Base-by-base conservation (phyloP, 2,329 filamentous ascomycete species). In the Proliferodiscus dingleyae region DNA sequence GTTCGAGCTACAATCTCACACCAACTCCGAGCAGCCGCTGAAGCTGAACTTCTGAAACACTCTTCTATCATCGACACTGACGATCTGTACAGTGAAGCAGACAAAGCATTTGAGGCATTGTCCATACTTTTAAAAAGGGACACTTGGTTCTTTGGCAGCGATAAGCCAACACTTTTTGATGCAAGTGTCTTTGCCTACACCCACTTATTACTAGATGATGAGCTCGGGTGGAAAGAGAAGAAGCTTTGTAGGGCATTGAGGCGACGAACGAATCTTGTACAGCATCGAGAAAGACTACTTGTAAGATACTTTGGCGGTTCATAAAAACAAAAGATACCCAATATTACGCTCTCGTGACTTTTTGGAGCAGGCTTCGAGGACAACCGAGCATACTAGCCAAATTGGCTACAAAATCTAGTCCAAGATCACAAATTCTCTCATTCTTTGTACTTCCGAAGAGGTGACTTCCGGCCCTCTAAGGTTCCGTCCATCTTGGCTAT, bases 131-230 rank as follows among this genome's bases (percentile, higher is more conserved):
- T 88, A 8, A 80, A 73, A 1, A 65, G 74, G 1, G 65, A 80
- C 29, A 58, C 68, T 15, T 84, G 80, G 71, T 87, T 85, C 63
- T 85, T 83, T 59, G 74, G 55, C 2, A 54, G 47, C 21, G 49
- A 57, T 3, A 52, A 50, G 5, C 88, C 91, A 0, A 80, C 82
- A 0, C 61, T 91, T 19, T 91, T 97, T 57, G 93, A 98, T 67
- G 90, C 91, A 5, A 81, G 80, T 43, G 79, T 97, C 2, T 97
- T 96, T 68, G 83, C 89, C 3, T 98, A 96, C 66, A 90, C 87
- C 0, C 81, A 94, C 64, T 70, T 95, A 41, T 71, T 97, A 42
- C 67, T 95, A 41, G 80, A 86, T 49, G 74, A 81, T 26, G 60
- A 58, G 2, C 59, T 61, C 34, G 54, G 54, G 53, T 90, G 87